phyloP scores from a whole-genome alignment of 1,284 basidiomycete species.

The Pholiota adiposa region DNA sequence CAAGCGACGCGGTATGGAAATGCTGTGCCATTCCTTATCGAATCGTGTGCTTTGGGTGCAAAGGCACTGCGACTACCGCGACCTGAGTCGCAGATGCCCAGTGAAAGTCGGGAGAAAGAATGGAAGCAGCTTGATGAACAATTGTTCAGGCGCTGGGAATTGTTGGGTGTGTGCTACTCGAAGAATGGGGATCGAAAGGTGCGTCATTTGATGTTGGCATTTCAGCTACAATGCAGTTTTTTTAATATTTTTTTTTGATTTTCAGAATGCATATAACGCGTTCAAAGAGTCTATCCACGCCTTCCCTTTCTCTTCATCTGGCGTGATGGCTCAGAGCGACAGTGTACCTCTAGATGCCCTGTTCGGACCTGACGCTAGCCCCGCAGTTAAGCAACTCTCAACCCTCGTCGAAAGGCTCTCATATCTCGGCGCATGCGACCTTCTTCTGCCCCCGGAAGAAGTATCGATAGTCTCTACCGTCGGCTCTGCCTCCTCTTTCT shows the following conservation, averaged over 20 bases:
- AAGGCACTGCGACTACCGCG: conserved; percentile 43
- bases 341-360: conserved; percentile 31
- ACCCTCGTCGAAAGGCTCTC: conserved; percentile 67
- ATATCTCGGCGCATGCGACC: conserved; percentile 65
- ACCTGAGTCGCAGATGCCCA: conserved; percentile 7
- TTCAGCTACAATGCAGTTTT: not conserved
- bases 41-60: conserved; percentile 58
- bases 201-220: conserved; percentile 20
- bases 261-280: conserved; percentile 62
- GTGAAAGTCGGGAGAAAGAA: conserved; percentile 41
- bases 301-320: conserved; percentile 53
- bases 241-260: not conserved
- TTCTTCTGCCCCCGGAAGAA: conserved; percentile 51
- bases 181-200: conserved; percentile 77
- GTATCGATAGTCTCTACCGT: conserved; percentile 45
- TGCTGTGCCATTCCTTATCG: conserved; percentile 66
- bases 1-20: conserved; percentile 60
- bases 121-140: conserved; percentile 68
- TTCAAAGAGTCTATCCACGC: conserved; percentile 55
- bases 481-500: conserved; percentile 1
- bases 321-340: conserved; percentile 38
- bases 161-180: conserved; percentile 76
- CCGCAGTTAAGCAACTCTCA: conserved; percentile 55
- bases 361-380: conserved; percentile 39
- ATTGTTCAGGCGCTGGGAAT: conserved; percentile 73